Evolutionary conservation across 768 basidiomycete species (phyloP).

Genomic region (Tremella fuciformis): DNA sequence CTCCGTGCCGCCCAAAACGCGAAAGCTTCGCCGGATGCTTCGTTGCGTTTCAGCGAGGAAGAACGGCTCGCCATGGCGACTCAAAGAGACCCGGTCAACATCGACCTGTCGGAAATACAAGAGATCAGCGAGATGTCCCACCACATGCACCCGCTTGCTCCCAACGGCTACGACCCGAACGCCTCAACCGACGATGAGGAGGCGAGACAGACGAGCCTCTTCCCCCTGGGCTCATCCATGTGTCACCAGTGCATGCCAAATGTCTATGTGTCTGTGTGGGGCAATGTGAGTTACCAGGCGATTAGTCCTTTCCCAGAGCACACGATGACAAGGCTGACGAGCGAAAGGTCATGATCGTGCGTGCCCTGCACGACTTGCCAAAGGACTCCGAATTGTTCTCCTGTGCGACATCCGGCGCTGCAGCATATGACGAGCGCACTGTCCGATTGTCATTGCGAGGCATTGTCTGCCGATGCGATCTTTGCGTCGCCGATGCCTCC

Average conservation of each 20-base stretch:
- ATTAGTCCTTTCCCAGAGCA: neutral
- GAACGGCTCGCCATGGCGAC: neutral
- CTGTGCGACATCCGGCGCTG: conserved; percentile 1
- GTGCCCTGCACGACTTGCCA: conserved; percentile 7
- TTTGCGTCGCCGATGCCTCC: conserved; percentile 5
- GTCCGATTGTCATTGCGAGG: neutral
- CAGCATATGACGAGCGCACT: neutral
- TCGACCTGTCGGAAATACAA: conserved; percentile 5
- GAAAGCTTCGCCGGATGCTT: neutral
- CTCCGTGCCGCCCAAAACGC: neutral
- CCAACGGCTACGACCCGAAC: too few relatives aligned
- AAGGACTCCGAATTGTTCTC: conserved; percentile 1
- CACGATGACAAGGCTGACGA: too few relatives aligned
- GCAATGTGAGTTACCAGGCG: conserved; percentile 1
- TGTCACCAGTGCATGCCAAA: conserved; percentile 16
- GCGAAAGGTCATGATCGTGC: conserved; percentile 5
- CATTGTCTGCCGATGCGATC: conserved; percentile 5
- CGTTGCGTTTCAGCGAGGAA: conserved; percentile 1
- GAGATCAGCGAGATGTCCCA: conserved; percentile 4
- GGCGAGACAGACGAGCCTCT: conserved; percentile 1
- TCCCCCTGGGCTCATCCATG: neutral
- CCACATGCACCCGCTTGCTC: neutral
- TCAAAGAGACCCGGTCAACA: neutral
- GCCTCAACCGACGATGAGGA: neutral
- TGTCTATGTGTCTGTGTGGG: neutral